These are phyloP conservation scores for Beauveria medogensis DNA, from an alignment of 2,329 filamentous ascomycete genomes.

Conservation along the genomic window DNA sequence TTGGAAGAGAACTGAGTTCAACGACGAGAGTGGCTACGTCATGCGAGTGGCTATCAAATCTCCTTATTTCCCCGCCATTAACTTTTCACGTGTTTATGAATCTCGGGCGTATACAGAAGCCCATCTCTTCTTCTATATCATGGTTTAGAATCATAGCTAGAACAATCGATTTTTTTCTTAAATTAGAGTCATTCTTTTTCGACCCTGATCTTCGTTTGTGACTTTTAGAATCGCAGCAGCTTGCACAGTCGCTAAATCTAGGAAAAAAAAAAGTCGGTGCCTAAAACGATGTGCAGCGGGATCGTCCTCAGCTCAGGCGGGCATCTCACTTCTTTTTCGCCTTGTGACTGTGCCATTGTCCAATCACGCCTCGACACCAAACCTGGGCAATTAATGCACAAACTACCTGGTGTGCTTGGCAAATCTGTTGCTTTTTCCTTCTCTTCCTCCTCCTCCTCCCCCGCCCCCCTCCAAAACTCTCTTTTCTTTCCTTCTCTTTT, in stretches of 20 bases:
- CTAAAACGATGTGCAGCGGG: neutral
- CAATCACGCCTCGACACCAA: neutral
- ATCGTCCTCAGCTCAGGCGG: neutral
- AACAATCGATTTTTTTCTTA: too few relatives aligned
- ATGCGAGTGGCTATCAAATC: neutral
- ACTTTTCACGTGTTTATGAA: neutral
- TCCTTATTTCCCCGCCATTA: too few relatives aligned
- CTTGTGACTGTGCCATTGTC: neutral
- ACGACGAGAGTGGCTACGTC: neutral
- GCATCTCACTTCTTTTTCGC: neutral
- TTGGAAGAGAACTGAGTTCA: neutral
- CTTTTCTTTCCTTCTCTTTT: neutral
- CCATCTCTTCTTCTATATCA: neutral
- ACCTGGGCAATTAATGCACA: too few relatives aligned
- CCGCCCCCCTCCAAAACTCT: neutral
- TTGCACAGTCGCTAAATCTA: neutral
- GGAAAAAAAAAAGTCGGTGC: neutral
- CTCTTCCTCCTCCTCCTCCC: neutral
- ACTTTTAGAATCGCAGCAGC: neutral
- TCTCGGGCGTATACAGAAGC: slow-evolving; percentile 2
- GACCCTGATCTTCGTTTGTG: neutral
- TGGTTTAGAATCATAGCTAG: too few relatives aligned
- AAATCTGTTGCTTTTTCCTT: too few relatives aligned
- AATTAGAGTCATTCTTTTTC: neutral
- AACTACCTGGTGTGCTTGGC: too few relatives aligned